phyloP scores from a whole-genome alignment of 306 rosid species.

The Sphenostylis stenocarpa region DNA sequence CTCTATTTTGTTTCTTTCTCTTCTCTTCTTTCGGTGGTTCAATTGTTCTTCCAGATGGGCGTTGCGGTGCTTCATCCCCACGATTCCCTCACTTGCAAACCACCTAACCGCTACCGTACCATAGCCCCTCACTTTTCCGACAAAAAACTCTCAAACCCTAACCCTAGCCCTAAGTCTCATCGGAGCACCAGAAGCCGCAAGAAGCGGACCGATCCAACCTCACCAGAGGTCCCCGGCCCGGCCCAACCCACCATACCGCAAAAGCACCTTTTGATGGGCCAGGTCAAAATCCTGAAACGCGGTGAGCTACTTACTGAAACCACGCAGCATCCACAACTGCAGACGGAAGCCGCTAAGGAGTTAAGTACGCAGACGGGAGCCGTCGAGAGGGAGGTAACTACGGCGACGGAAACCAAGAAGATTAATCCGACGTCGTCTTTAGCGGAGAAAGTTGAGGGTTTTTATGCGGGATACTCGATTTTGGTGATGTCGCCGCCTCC shows the following conservation, averaged over 20 bases:
- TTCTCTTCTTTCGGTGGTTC: neutral
- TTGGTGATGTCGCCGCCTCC: conserved; percentile 52
- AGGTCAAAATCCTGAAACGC: conserved; percentile 50
- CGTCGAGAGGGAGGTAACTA: neutral
- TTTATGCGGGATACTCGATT: conserved; percentile 50
- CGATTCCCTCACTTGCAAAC: conserved; percentile 18
- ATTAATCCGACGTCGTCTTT: neutral
- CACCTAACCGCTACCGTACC: neutral
- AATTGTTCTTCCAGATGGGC: conserved; percentile 27
- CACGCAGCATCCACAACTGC: neutral
- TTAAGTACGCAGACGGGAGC: no score
- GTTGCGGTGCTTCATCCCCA: conserved; percentile 46
- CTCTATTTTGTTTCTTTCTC: neutral
- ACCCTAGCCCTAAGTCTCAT: conserved; percentile 14
- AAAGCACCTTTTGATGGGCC: conserved; percentile 29
- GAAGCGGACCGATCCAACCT: conserved; percentile 6
- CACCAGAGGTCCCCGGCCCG: neutral
- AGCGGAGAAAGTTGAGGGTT: neutral
- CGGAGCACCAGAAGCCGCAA: conserved; percentile 17
- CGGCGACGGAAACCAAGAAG: neutral
- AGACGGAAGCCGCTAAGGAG: neutral
- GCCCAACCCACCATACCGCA: conserved; percentile 2
- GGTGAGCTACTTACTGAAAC: conserved; percentile 28
- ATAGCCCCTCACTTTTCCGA: conserved; percentile 2
- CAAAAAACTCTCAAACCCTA: neutral